Evolutionary conservation across 2,329 filamentous ascomycete genomes (phyloP).

Genomic region (Ophiostoma piceae): DNA sequence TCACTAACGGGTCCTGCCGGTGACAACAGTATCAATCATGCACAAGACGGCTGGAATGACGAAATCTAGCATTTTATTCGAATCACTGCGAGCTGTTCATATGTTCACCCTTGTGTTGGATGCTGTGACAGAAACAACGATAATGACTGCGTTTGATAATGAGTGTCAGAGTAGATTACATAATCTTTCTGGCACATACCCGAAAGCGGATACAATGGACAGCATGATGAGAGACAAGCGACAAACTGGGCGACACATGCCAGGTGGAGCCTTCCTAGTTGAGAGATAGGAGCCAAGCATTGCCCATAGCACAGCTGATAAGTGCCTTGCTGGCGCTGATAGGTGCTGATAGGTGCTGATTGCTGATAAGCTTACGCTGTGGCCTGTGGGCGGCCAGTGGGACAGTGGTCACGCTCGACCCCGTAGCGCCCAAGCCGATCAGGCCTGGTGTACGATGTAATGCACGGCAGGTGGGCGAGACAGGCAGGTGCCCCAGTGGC

Average conservation of each 20-base stretch:
- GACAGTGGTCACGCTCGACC: background rate
- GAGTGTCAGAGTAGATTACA: background rate
- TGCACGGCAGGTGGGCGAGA: constrained; percentile 6
- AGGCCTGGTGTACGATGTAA: background rate
- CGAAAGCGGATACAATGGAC: background rate
- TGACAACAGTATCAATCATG: background rate
- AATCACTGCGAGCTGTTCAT: background rate
- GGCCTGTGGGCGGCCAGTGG: background rate
- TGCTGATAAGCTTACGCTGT: background rate
- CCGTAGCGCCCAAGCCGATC: background rate
- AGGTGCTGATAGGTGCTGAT: background rate
- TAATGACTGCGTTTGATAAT: background rate
- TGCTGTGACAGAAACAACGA: background rate
- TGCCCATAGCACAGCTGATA: background rate
- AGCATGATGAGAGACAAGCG: background rate
- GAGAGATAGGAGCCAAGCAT: constrained; percentile 4
- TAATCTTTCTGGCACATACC: background rate
- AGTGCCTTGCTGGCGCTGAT: background rate
- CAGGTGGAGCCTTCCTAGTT: background rate
- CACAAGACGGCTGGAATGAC: too few relatives aligned
- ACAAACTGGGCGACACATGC: background rate
- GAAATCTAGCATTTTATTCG: background rate
- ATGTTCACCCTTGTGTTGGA: background rate
- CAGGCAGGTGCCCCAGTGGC: constrained; percentile 5
- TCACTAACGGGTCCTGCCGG: background rate